Base-by-base conservation (phyloP, 257 asterid genomes). In the Knoxia roxburghii region DNA sequence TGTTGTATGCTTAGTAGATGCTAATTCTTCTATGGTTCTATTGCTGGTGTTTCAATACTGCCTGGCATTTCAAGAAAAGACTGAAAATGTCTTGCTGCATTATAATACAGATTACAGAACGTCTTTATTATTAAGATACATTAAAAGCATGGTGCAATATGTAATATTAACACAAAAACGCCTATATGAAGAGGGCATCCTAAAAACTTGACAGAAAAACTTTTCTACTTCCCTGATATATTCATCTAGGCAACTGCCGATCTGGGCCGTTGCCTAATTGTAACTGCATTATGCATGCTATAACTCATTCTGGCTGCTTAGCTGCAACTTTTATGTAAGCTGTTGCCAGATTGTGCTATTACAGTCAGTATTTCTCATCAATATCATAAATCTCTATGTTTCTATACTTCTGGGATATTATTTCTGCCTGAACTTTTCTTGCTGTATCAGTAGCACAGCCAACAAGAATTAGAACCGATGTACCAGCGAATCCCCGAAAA, bases 401-500 rank as follows among this genome's bases (percentile, higher is more conserved):
- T 86, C 89, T 93, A 82, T 93, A 93, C 76, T 90, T 93, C 70
- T 90, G 99, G 52, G 99, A 93, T 53, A 88, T 93, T 74, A 93
- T 86, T 83, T 84, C 95, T 2, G 99, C 99, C 76, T 88, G 88
- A 52, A 93, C 99, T 78, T 93, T 93, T 75, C 97, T 80, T 49
- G 99, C 95, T 0, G 99, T 90, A 81, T 93, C 99, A 13, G 96
- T 90, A 2, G 99, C 99, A 77, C 97, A 93, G 40, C 99, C 96
- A 23, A 93, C 99, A 27, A 93, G 96, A 79, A 90, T 93, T 61
- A 93, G 92, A 69, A 93, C 95, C 0, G 99, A 93, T 5, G 97
- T 93, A 71, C 99, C 99, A 0, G 99, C 99, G 13, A 93, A 90
- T 54, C 97, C 97, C 68, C 92, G 83, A 65, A 93, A 93, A 27